Evolutionary conservation across 2,329 filamentous ascomycete species (phyloP), one percentile per base, ranked within the genome.

Genomic region (Cladophialophora carrionii): DNA sequence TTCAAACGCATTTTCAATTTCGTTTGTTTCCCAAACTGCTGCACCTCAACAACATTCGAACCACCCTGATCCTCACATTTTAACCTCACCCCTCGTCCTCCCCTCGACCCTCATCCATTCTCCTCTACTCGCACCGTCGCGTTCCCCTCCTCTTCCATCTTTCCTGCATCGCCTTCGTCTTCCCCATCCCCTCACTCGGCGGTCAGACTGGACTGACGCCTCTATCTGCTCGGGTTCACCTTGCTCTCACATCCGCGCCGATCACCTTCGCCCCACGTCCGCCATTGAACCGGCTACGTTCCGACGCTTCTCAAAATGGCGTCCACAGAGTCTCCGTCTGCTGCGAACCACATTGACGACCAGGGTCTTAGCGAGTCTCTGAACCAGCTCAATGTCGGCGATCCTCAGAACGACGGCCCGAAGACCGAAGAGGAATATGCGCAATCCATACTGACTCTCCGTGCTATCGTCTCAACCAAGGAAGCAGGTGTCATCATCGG

Each of bases 401-500:
- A 90, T 64, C 82, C 78, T 57, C 76, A 75, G 57, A 90, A 95
- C 72, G 90, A 90, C 71, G 85, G 86, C 66, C 94, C 92, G 74
- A 95, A 94, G 82, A 96, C 94, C 65, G 95, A 99, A 73, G 93
- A 98, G 77, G 95, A 99, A 79, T 99, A 99, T 76, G 92, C 92
- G 58, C 87, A 92, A 77, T 88, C 93, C 59, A 91, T 96, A 80
- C 85, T 99, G 74, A 99, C 95, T 68, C 87, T 99, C 70, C 91
- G 95, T 77, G 95, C 95, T 73, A 97, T 99, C 77, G 95, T 99
- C 72, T 97, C 95, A 37, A 97, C 95, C 78, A 98, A 98, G 83
- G 95, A 99, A 81, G 95, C 95, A 66, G 95, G 95, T 76, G 92
- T 99, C 74, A 98, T 99, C 79, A 99, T 99, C 78, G 95, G 95